Conservation (phyloP, 441 rosid genomes). For the Erodium chrysanthum region DNA sequence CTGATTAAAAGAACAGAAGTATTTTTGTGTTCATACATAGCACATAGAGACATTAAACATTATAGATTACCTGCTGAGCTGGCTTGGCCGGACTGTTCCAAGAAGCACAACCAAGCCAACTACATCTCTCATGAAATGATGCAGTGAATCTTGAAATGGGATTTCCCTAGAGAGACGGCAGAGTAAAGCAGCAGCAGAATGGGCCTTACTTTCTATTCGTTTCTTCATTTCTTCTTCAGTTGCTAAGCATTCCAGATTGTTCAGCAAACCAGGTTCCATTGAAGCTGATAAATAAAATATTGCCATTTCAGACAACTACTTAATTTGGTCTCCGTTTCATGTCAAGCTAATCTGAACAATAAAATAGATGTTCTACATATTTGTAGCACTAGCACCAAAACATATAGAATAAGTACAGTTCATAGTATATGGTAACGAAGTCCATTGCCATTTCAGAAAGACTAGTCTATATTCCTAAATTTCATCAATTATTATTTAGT, state of each 20-base stretch:
- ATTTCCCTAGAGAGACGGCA: conserved; percentile 23
- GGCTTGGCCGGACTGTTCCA: conserved; percentile 36
- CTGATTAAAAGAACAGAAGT: neutral
- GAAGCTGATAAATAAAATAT: conserved; percentile 26
- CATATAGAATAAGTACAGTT: neutral
- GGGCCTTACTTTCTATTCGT: conserved; percentile 28
- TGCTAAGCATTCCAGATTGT: conserved; percentile 21
- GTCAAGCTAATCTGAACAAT: neutral
- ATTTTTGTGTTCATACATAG: no score
- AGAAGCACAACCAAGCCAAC: conserved; percentile 61
- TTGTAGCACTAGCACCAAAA: neutral
- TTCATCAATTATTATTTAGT: no score
- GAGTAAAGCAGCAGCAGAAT: conserved; percentile 39
- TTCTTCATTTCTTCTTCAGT: conserved; percentile 36
- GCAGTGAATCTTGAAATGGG: conserved; percentile 9
- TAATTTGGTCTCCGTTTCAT: neutral
- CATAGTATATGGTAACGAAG: neutral
- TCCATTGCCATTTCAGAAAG: no score
- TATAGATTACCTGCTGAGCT: conserved; percentile 46
- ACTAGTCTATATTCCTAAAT: no score
- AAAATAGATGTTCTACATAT: neutral
- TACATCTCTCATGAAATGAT: conserved; percentile 23
- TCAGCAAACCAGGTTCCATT: conserved; percentile 20
- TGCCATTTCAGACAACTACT: neutral
- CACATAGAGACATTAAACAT: neutral